Base-by-base conservation (phyloP, 164 flowering plant species). In the Paratinospora sagittata region DNA sequence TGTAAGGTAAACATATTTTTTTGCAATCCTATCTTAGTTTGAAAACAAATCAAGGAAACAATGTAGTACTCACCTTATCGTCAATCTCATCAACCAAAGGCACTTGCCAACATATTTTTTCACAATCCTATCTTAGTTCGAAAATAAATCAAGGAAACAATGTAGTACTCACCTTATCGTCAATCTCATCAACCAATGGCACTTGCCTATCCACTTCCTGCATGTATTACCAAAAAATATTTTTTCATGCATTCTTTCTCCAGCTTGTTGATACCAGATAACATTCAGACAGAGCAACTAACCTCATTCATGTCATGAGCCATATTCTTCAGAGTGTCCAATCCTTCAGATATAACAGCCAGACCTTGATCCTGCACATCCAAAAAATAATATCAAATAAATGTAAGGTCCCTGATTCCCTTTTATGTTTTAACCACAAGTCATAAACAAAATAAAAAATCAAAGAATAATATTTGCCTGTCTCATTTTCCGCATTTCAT, bases 281-380 rank as follows among this genome's bases (percentile, higher is more conserved):
- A 37, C 13, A 39, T 23, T n/a, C n/a, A n/a, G n/a, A 24, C 6
- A 66, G 66, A 78, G 55, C 10, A 70, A 34, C 80, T 62, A 70
- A 93, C 98, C 97, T 96, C 99, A 84, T 96, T 96, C 98, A 96
- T 92, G 80, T 90, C 97, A 77, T 75, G 78, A n/a, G 97, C 99
- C 98, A 95, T 89, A 70, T 92, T 89, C 78, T 92, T 95, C 77
- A 95, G 77, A 10, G 92, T 91, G 75, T 87, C 96, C 77, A 95
- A 75, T 58, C 99, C 98, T 79, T 95, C 96, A 55, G 98, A 75
- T 66, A 95, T 92, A 79, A 85, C 73, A 73, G 88, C 97, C 76
- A 95, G 76, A 70, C 98, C 98, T 90, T 92, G 89, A 81, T 95
- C 96, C 97, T 92, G 84, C 37, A 64, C 19, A 23, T 61, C 69